phyloP scores from a whole-genome alignment of 352 stramenopile species.

The Phytophthora pistaciae region DNA sequence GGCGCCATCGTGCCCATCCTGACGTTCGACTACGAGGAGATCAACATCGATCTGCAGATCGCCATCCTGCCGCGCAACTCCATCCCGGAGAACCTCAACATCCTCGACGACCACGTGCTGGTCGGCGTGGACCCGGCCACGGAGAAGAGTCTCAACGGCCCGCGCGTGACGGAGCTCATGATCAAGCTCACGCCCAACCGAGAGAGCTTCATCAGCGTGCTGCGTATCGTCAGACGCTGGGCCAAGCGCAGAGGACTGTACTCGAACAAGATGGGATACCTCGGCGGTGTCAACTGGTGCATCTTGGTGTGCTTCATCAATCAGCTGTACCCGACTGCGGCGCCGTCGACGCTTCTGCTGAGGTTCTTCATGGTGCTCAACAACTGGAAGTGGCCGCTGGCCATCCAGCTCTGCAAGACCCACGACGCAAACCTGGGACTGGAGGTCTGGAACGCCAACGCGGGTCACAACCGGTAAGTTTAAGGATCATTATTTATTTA shows the following conservation, averaged over 20 bases:
- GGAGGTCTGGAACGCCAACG: constrained; percentile 91
- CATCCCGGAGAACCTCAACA: constrained; percentile 92
- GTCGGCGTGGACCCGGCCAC: constrained; percentile 87
- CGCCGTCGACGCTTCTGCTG: constrained; percentile 83
- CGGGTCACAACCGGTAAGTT: constrained; percentile 77
- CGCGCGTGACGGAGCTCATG: constrained; percentile 92
- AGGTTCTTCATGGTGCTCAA: constrained; percentile 93
- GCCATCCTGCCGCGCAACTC: constrained; percentile 93
- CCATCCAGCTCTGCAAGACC: constrained; percentile 92
- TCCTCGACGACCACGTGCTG: constrained; percentile 92
- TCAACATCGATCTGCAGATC: constrained; percentile 99
- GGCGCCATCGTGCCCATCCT: constrained; percentile 97
- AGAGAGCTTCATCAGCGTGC: constrained; percentile 89
- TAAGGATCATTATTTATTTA: neutral
- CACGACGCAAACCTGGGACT: constrained; percentile 88
- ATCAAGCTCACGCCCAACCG: constrained; percentile 91
- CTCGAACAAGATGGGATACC: constrained; percentile 99
- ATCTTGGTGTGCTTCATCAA: constrained; percentile 98
- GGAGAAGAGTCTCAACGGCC: constrained; percentile 92
- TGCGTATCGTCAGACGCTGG: constrained; percentile 90
- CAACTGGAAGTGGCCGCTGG: constrained; percentile 92
- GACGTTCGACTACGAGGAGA: constrained; percentile 98
- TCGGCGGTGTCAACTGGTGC: constrained; percentile 99
- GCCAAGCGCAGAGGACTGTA: constrained; percentile 96
- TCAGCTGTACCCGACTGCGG: constrained; percentile 88